Percentiles rank a stretch among this genome's conserved stretches.
Conservation (phyloP, 208 protist genomes). For the Angomonas desouzai region DNA sequence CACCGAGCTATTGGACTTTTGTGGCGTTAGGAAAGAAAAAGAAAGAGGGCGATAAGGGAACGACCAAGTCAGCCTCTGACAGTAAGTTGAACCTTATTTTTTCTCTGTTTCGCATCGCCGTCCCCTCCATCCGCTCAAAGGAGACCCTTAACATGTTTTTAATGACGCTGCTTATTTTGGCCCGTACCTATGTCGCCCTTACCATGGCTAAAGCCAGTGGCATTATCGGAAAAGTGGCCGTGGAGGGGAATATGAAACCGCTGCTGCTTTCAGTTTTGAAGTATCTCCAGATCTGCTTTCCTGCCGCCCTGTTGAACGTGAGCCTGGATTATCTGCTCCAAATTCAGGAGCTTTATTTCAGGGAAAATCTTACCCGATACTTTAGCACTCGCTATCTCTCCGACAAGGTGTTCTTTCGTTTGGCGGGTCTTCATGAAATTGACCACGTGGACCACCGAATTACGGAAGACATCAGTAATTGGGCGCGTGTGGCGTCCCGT, state of each 20-base stretch:
- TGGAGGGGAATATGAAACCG: constrained; percentile 28
- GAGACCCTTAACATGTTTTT: constrained; percentile 33
- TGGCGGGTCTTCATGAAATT: constrained; percentile 44
- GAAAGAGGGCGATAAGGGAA: neutral
- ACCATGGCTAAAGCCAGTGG: constrained; percentile 30
- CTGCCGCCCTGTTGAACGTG: constrained; percentile 45
- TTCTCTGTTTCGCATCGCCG: constrained; percentile 45
- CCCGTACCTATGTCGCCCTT: constrained; percentile 40
- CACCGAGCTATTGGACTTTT: constrained; percentile 10
- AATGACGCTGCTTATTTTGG: constrained; percentile 35
- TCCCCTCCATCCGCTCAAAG: constrained; percentile 30
- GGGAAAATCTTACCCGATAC: constrained; percentile 55
- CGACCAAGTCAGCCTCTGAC: neutral
- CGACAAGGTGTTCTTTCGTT: constrained; percentile 55
- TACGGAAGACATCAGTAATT: constrained; percentile 54
- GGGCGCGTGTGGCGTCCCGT: constrained; percentile 23
- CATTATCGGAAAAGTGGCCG: constrained; percentile 21
- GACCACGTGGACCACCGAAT: constrained; percentile 63
- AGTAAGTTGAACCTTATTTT: constrained; percentile 11
- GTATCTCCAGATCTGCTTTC: constrained; percentile 39
- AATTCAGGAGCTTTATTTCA: constrained; percentile 51
- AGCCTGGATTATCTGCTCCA: constrained; percentile 49
- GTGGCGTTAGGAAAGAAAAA: neutral
- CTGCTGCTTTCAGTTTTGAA: constrained; percentile 23
- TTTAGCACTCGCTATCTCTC: constrained; percentile 59